A percentile compares a stretch with the other conserved stretches of the same genome.
Evolutionary conservation across 2,329 filamentous ascomycete genomes (phyloP).

Genomic region (Biscogniauxia marginata): DNA sequence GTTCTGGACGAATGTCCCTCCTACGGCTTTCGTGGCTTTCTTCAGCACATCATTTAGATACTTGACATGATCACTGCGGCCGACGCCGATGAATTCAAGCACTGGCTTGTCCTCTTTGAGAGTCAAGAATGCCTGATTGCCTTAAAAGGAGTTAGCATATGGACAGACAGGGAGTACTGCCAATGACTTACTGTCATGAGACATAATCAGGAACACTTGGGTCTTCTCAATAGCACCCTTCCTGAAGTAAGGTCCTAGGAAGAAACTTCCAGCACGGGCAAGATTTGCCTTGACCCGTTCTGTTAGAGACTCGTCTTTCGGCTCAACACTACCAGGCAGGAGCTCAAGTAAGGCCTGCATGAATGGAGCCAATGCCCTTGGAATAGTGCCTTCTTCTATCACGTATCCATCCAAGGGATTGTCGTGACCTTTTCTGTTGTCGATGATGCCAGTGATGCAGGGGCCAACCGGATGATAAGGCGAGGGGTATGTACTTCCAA

Average conservation of each 20-base stretch:
- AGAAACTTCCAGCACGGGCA: conserved; percentile 49
- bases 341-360: conserved; percentile 57
- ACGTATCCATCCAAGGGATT: conserved; percentile 62
- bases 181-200: conserved; percentile 53
- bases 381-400: conserved; percentile 62
- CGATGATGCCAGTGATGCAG: conserved; percentile 62
- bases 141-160: conserved; percentile 27
- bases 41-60: conserved; percentile 51
- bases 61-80: conserved; percentile 53
- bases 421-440: conserved; percentile 50
- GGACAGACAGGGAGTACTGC: neutral
- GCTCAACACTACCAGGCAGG: conserved; percentile 46
- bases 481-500: conserved; percentile 51
- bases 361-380: conserved; percentile 53
- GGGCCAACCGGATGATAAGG: conserved; percentile 56
- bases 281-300: conserved; percentile 46
- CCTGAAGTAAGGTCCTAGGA: conserved; percentile 57
- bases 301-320: conserved; percentile 38
- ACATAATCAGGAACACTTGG: conserved; percentile 65
- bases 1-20: conserved; percentile 59
- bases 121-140: conserved; percentile 58
- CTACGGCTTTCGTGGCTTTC: conserved; percentile 55
- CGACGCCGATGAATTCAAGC: conserved; percentile 59
- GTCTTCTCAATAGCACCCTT: conserved; percentile 58
- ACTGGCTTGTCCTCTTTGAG: conserved; percentile 59